Conservation (phyloP, 768 basidiomycete species). For the Galerina sulciceps region DNA sequence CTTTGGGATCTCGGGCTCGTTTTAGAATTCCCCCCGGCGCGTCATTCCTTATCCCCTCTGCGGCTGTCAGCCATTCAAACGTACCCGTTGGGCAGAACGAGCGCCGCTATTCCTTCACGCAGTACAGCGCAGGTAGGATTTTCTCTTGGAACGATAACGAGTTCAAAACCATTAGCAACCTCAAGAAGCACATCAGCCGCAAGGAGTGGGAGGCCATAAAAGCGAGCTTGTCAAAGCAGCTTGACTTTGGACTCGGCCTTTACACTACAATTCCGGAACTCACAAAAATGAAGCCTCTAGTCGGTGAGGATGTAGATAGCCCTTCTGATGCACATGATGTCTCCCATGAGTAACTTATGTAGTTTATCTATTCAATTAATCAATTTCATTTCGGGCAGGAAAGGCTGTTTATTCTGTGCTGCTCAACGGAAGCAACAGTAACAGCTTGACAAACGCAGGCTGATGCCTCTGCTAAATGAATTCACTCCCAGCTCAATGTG, state of each 20-base stretch:
- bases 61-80: slow-evolving; percentile 29
- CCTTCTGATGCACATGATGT: too few species aligned
- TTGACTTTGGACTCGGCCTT: neutral
- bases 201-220: neutral
- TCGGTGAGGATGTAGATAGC: too few species aligned
- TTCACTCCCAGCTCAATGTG: too few species aligned
- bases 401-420: too few species aligned
- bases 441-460: too few species aligned
- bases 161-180: slow-evolving; percentile 14
- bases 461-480: too few species aligned
- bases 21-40: slow-evolving; percentile 23
- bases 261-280: neutral
- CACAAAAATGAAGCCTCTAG: too few species aligned
- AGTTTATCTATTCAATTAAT: too few species aligned
- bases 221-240: neutral
- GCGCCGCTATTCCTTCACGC: slow-evolving; percentile 25
- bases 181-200: too few species aligned
- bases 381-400: too few species aligned
- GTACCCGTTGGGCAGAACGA: slow-evolving; percentile 21
- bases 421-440: too few species aligned
- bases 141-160: slow-evolving; percentile 29
- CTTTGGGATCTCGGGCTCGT: slow-evolving; percentile 30
- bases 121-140: slow-evolving; percentile 30
- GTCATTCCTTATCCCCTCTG: slow-evolving; percentile 32
- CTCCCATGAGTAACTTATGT: too few species aligned